phyloP scores from a whole-genome alignment of 306 rosid genomes.

The Pyrus communis region DNA sequence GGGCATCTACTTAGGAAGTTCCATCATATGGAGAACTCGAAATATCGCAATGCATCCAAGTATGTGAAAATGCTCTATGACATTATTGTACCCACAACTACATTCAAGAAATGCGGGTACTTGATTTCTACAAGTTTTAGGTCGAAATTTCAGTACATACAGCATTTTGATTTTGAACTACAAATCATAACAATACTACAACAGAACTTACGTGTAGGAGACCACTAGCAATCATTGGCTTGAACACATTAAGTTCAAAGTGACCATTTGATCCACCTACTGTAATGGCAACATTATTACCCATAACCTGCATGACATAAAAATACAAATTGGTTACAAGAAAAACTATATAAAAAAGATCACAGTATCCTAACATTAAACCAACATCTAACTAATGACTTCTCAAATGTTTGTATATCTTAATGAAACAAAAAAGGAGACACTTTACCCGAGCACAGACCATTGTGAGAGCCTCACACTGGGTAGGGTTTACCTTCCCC shows the following conservation, averaged over 20 bases:
- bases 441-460: slow-evolving; percentile 93
- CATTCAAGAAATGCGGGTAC: not conserved
- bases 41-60: not conserved
- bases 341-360: not conserved
- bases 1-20: not conserved
- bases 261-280: slow-evolving; percentile 98
- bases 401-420: not conserved
- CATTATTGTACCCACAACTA: not conserved
- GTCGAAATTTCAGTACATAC: not conserved
- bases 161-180: not conserved
- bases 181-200: not conserved
- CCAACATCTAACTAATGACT: slow-evolving; percentile 2
- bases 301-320: slow-evolving; percentile 64
- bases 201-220: slow-evolving; percentile 69
- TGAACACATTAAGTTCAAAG: slow-evolving; percentile 94
- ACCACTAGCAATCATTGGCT: slow-evolving; percentile 82
- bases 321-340: not conserved
- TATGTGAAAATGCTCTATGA: not conserved
- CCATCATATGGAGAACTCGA: not conserved
- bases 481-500: slow-evolving; percentile 99
- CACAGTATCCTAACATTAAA: not conserved
- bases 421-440: not conserved
- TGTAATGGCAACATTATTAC: slow-evolving; percentile 90
- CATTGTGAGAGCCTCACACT: slow-evolving; percentile 98
- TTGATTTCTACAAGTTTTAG: not conserved